Percentiles rank a stretch among this genome's conserved stretches.
These are phyloP conservation scores for Fusarium continuum DNA, from an alignment of 2,329 filamentous ascomycete species.

Conservation along the genomic window DNA sequence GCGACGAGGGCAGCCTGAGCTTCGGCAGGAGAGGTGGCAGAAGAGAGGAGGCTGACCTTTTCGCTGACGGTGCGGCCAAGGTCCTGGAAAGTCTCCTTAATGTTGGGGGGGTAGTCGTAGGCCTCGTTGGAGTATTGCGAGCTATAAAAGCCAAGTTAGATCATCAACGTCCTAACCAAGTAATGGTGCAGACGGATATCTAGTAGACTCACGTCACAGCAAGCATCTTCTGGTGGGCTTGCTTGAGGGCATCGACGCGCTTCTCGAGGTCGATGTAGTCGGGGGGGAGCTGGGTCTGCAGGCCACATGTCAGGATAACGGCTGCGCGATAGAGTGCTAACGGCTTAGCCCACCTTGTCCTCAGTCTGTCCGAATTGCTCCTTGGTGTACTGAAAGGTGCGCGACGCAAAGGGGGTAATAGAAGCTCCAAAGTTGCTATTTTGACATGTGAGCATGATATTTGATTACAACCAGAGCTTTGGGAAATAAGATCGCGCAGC, in stretches of 20 bases:
- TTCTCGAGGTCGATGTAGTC: conserved; percentile 99
- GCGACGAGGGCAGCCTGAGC: conserved; percentile 94
- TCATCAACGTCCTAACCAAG: conserved; percentile 1
- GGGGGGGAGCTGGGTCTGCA: conserved; percentile 90
- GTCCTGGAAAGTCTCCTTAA: conserved; percentile 97
- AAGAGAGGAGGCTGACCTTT: conserved; percentile 90
- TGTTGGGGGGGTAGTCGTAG: conserved; percentile 95
- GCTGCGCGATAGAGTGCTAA: conserved; percentile 16
- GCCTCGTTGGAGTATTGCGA: conserved; percentile 91
- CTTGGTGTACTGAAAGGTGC: conserved; percentile 97
- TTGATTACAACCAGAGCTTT: conserved; percentile 17
- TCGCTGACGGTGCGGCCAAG: conserved; percentile 95
- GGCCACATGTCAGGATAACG: conserved; percentile 25
- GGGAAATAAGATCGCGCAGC: conserved; percentile 19
- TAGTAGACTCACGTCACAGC: conserved; percentile 81
- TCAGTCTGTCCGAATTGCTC: conserved; percentile 95
- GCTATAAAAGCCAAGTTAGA: conserved; percentile 56
- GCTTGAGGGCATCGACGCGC: conserved; percentile 95
- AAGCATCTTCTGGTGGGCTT: conserved; percentile 96
- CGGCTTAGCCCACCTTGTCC: conserved; percentile 74
- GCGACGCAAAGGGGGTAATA: conserved; percentile 91
- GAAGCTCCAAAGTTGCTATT: conserved; percentile 73
- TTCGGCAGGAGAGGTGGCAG: conserved; percentile 86
- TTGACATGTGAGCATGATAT: conserved; percentile 24
- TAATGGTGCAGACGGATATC: neutral